phyloP scores from a whole-genome alignment of 2,329 filamentous ascomycete species.

The Fusarium mundagurra region DNA sequence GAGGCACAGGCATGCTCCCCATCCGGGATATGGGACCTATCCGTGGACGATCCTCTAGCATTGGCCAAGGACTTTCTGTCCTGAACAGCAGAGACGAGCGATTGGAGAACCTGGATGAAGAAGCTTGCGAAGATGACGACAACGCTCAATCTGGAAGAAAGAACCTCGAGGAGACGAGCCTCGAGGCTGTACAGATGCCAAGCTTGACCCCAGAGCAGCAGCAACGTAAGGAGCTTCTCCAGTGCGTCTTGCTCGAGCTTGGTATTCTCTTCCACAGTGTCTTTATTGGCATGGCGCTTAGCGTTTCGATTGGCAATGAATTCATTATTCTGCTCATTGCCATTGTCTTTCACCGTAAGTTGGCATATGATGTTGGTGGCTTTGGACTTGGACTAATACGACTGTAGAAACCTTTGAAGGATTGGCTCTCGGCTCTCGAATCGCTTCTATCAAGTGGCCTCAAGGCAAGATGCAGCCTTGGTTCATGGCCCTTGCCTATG shows the following conservation, averaged over 20 bases:
- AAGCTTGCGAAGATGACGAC: conserved; percentile 26
- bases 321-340: conserved; percentile 84
- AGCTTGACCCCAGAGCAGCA: conserved; percentile 62
- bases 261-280: conserved; percentile 73
- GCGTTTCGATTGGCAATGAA: conserved; percentile 77
- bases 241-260: conserved; percentile 81
- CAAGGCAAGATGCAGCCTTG: conserved; percentile 58
- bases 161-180: conserved; percentile 34
- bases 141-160: conserved; percentile 29
- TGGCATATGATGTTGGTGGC: rapidly evolving
- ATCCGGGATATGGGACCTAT: conserved; percentile 48
- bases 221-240: conserved; percentile 72
- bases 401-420: conserved; percentile 59
- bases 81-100: conserved; percentile 39
- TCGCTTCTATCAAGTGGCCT: conserved; percentile 63
- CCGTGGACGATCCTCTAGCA: conserved; percentile 47
- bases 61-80: conserved; percentile 47
- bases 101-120: conserved; percentile 23
- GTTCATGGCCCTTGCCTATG: conserved; percentile 67
- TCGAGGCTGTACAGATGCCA: conserved; percentile 38
- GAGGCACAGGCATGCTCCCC: conserved; percentile 42
- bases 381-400: neutral
- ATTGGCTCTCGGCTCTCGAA: conserved; percentile 71
- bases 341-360: conserved; percentile 75
- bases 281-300: conserved; percentile 87